Conservation (phyloP, 2,329 filamentous ascomycete genomes). For the Aspergillus ochraceoroseus region DNA sequence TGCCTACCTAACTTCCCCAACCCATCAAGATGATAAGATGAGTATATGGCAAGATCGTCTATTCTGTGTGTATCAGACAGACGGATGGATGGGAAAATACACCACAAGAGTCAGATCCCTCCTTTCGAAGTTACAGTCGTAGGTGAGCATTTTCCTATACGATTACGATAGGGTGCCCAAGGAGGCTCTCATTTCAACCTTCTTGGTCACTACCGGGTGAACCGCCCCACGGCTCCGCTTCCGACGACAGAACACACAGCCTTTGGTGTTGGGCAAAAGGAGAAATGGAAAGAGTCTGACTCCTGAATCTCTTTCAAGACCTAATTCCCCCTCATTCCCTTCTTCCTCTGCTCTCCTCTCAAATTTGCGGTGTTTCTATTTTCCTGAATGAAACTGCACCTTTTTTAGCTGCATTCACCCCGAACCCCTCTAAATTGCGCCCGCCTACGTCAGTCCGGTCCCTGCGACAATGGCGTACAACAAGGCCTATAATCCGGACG, state of each 20-base stretch:
- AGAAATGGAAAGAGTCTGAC: conserved; percentile 14
- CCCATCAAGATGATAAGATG: too few species aligned
- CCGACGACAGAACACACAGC: conserved; percentile 12
- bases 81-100: too few species aligned
- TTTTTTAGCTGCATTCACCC: conserved; percentile 4
- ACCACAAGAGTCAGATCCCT: too few species aligned
- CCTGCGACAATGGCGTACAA: conserved; percentile 77
- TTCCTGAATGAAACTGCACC: conserved; percentile 4
- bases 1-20: not conserved
- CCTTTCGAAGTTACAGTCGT: too few species aligned
- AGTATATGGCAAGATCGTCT: too few species aligned
- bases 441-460: conserved; percentile 30
- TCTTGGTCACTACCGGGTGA: too few species aligned
- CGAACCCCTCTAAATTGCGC: conserved; percentile 11
- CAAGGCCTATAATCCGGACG: conserved; percentile 85
- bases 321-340: not conserved
- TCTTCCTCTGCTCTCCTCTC: conserved; percentile 5
- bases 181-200: conserved; percentile 1
- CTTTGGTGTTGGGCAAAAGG: conserved; percentile 10
- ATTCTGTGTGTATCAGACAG: too few species aligned
- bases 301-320: conserved; percentile 7
- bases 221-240: conserved; percentile 15
- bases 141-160: too few species aligned
- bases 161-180: too few species aligned
- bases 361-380: not conserved